phyloP scores from a whole-genome alignment of 2,329 filamentous ascomycete species.

The Coniochaeta sp. region DNA sequence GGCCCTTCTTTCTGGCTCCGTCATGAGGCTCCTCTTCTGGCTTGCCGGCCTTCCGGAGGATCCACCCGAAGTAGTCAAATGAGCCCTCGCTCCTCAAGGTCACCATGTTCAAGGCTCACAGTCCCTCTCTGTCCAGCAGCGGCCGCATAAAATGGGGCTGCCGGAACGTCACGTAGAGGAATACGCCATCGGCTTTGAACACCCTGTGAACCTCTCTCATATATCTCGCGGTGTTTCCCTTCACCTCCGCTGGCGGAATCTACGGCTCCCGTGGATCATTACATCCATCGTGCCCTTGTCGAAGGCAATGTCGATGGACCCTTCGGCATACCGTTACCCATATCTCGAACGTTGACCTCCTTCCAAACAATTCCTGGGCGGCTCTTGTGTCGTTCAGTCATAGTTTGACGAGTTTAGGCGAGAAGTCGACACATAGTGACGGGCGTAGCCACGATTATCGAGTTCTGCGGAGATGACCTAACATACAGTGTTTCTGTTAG shows the following conservation, averaged over 20 bases:
- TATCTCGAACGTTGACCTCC: slow-evolving; percentile 42
- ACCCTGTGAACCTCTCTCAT: slow-evolving; percentile 41
- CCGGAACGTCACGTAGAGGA: slow-evolving; percentile 46
- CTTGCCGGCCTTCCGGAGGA: slow-evolving; percentile 24
- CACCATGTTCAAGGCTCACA: slow-evolving; percentile 36
- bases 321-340: slow-evolving; percentile 25
- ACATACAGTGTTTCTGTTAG: not conserved
- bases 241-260: slow-evolving; percentile 42
- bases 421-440: slow-evolving; percentile 54
- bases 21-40: not conserved
- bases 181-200: slow-evolving; percentile 37
- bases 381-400: slow-evolving; percentile 34
- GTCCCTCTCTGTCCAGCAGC: slow-evolving; percentile 31
- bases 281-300: slow-evolving; percentile 50
- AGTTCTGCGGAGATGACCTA: slow-evolving; percentile 47
- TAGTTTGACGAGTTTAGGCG: slow-evolving; percentile 42
- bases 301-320: slow-evolving; percentile 47
- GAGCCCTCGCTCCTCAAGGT: slow-evolving; percentile 29
- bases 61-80: slow-evolving; percentile 43
- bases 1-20: no score
- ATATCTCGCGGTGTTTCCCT: slow-evolving; percentile 39
- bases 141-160: slow-evolving; percentile 48
- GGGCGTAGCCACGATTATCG: slow-evolving; percentile 35
- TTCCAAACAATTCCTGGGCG: slow-evolving; percentile 39
- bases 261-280: slow-evolving; percentile 48